Evolutionary conservation across 2,329 filamentous ascomycete species (phyloP), one percentile per base, ranked within the genome.

Genomic region (Cladosporium sp.): DNA sequence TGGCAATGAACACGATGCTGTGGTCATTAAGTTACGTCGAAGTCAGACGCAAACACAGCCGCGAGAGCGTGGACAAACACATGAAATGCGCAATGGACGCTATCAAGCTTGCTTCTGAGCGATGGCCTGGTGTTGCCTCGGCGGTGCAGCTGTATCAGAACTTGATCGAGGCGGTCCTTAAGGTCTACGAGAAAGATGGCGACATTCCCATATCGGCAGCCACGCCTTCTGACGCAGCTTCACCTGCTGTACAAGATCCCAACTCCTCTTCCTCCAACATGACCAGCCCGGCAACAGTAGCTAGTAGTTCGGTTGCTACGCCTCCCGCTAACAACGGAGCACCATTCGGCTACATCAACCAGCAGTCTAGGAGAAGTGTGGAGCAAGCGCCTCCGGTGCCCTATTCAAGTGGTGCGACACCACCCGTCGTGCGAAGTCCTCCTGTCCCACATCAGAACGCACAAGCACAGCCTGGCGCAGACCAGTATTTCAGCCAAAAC

Each of bases 11-110:
- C 75, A 93, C 92, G 5, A 86, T 97, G 58, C 84, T 99, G 0
- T 99, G 95, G 95, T 88, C 91, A 1, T 85, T 96, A 8, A 96
- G 93, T 1, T 97, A 96, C 74, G 85, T 89, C 3, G 90, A 94
- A 69, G 89, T 98, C 26, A 89, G 95, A 54, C 85, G 86, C 63
- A 82, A 86, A 21, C 90, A 97, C 75, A 77, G 85, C 4, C 87
- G 89, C 23, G 88, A 92, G 53, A 89, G 95, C 68, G 89, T 96
- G 0, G 88, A 94, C 73, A 82, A 86, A 28, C 85, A 95, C 70
- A 84, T 97, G 51, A 84, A 89, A 57, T 85, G 88, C 23, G 91
- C 91, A 0, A 81, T 97, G 66, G 89, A 93, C 61, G 90, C 91
- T 5, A 89, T 98, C 67, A 85, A 89, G 65, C 86, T 90, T 65